A percentile compares a stretch with the other conserved stretches of the same genome.
These are phyloP conservation scores for Yamadazyma ubonensis DNA, from an alignment of 805 yeast species.

Conservation along the genomic window DNA sequence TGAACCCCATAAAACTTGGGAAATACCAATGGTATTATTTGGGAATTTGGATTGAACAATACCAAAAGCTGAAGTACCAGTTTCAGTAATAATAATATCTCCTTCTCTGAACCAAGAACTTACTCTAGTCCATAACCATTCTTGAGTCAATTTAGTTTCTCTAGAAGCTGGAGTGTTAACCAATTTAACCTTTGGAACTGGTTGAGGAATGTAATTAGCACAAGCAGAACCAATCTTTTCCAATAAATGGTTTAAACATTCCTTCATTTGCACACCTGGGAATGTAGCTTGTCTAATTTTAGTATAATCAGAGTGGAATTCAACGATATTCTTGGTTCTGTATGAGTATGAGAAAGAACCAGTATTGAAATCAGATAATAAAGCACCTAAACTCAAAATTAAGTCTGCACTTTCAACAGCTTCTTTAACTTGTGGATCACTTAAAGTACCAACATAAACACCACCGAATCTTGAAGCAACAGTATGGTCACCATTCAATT, in stretches of 20 bases:
- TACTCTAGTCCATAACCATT: slow-evolving; percentile 66
- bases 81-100: slow-evolving; percentile 67
- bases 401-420: slow-evolving; percentile 39
- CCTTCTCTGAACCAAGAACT: slow-evolving; percentile 64
- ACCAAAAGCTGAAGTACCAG: slow-evolving; percentile 77
- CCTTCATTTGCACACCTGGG: slow-evolving; percentile 44
- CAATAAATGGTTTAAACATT: slow-evolving; percentile 46
- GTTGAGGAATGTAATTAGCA: slow-evolving; percentile 47
- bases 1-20: slow-evolving; percentile 77
- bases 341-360: slow-evolving; percentile 41
- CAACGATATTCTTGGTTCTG: slow-evolving; percentile 38
- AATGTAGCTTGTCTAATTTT: slow-evolving; percentile 39
- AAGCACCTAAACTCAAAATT: slow-evolving; percentile 37
- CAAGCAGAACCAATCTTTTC: slow-evolving; percentile 36
- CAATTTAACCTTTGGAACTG: slow-evolving; percentile 54
- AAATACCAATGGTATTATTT: slow-evolving; percentile 57
- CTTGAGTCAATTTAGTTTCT: slow-evolving; percentile 46
- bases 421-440: slow-evolving; percentile 36
- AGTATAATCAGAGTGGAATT: slow-evolving; percentile 43
- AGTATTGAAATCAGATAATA: slow-evolving; percentile 42
- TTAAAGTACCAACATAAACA: slow-evolving; percentile 39
- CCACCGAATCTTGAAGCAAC: slow-evolving; percentile 36
- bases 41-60: slow-evolving; percentile 67
- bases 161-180: slow-evolving; percentile 42
- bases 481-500: slow-evolving; percentile 19